These are phyloP conservation scores for Staphylotrichum longicolle DNA, from an alignment of 495 filamentous ascomycete genomes.

Conservation along the genomic window DNA sequence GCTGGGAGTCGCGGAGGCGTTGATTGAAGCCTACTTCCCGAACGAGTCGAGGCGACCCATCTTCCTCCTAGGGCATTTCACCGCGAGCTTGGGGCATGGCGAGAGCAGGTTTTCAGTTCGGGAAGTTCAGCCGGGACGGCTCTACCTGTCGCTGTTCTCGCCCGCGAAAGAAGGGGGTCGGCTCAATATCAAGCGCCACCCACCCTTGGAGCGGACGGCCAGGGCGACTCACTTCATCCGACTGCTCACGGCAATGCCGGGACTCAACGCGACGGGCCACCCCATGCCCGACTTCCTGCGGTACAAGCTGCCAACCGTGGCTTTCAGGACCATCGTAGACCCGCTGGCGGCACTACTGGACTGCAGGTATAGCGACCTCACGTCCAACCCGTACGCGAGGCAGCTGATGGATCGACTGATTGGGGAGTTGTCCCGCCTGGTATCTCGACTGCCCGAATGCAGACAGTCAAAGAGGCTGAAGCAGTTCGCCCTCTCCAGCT, in stretches of 20 bases:
- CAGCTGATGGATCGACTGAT: conserved; percentile 68
- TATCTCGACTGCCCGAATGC: conserved; percentile 56
- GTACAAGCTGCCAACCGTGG: conserved; percentile 68
- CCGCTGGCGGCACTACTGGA: conserved; percentile 73
- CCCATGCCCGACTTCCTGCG: conserved; percentile 31
- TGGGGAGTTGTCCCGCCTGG: conserved; percentile 41
- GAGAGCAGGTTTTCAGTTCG: conserved; percentile 55
- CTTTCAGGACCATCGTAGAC: conserved; percentile 70
- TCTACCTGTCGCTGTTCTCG: conserved; percentile 28
- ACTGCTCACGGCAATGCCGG: conserved; percentile 31
- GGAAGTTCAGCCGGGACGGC: conserved; percentile 52
- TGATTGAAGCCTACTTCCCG: conserved; percentile 67
- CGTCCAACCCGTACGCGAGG: conserved; percentile 59
- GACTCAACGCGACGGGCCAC: conserved; percentile 31
- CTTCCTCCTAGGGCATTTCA: conserved; percentile 72
- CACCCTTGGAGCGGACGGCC: conserved; percentile 25
- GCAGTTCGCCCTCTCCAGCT: conserved; percentile 52
- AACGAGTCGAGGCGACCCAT: conserved; percentile 62
- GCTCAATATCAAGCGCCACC: conserved; percentile 22
- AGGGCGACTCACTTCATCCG: conserved; percentile 32
- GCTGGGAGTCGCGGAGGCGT: conserved; percentile 72
- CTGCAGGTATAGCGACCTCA: conserved; percentile 66
- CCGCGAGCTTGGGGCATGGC: conserved; percentile 53
- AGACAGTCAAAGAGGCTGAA: conserved; percentile 57
- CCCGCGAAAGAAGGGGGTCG: neutral